Evolutionary conservation across 257 asterid genomes (phyloP).

Genomic region (Nicotiana sylvestris): DNA sequence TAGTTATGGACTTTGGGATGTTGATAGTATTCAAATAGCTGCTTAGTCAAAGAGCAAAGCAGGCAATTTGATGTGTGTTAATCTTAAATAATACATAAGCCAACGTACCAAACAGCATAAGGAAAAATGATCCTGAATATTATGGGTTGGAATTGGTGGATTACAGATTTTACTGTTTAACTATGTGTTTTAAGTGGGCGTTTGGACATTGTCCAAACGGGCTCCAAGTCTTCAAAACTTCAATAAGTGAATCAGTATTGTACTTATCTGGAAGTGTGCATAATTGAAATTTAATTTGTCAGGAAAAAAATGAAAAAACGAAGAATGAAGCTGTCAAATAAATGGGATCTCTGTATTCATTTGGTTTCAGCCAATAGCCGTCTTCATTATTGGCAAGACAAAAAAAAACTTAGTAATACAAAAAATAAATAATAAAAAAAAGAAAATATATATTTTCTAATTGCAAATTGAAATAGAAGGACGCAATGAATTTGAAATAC

Average conservation of each 20-base stretch:
- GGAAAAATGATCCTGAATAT: too few species aligned
- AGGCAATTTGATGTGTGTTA: background rate
- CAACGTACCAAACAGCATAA: too few species aligned
- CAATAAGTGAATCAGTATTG: too few species aligned
- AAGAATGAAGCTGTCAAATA: background rate
- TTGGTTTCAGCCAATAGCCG: background rate
- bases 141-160: background rate
- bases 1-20: background rate
- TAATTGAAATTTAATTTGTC: background rate
- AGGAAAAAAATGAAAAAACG: background rate
- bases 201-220: too few species aligned
- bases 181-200: background rate
- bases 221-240: background rate
- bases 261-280: background rate
- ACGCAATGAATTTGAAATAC: too few species aligned
- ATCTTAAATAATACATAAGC: background rate
- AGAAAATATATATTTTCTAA: too few species aligned
- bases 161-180: too few species aligned
- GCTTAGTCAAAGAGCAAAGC: background rate
- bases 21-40: background rate
- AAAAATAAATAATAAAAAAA: too few species aligned
- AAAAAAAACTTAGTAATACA: too few species aligned
- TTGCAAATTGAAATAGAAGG: too few species aligned
- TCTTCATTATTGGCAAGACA: background rate
- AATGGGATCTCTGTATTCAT: background rate